Evolutionary conservation across 768 basidiomycete genomes (phyloP), one percentile per base, ranked within the genome.

Genomic region (Naganishia onofrii): DNA sequence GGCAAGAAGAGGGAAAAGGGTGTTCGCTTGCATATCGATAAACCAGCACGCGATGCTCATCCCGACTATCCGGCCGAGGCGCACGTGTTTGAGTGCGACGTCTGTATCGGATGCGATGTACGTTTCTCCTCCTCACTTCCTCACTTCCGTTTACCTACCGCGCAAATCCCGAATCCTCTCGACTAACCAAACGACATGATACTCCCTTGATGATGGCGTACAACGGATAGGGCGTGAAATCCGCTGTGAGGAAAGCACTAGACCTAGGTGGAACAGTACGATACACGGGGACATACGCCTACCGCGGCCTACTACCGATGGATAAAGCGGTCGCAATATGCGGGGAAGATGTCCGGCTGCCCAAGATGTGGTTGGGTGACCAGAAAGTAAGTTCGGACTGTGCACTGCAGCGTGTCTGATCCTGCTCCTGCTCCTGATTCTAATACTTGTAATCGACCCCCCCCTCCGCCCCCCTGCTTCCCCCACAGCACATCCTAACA

Each of bases 41-140:
- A 63, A 26, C 60, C 60, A 23, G 36, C 60, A 10, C 15, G 60
- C 6, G 60, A 63, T 44, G 60, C 60, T 23, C 60, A 63, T 29
- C 60, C 60, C 0, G 60, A 63, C 42, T 63, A 63, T 17, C 60
- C 60, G 3, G 9, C 60, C 8, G 60, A 63, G 60, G 34, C 60
- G 38, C 36, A 34, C 1, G 60, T 63, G 23, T 63, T 63, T 46
- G 60, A 63, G 21, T 63, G 60, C 42, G 60, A 63, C 46, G 12
- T 63, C 10, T 63, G 60, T 29, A 63, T 63, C 60, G 60, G 60
- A 26, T 63, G 60, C 26, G 60, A 63, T 63, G 60, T 63, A 42
- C 36, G 60, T 63, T 29, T 34, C 23, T 38, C 32, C 21, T 58
- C 29, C 56, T 10, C 15, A 3, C 2, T 15, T 29, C 7, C 54